Percentiles rank a stretch among this genome's conserved stretches.
These are phyloP conservation scores for Pleurotus ostreatus DNA, from an alignment of 768 basidiomycete species.

Conservation along the genomic window DNA sequence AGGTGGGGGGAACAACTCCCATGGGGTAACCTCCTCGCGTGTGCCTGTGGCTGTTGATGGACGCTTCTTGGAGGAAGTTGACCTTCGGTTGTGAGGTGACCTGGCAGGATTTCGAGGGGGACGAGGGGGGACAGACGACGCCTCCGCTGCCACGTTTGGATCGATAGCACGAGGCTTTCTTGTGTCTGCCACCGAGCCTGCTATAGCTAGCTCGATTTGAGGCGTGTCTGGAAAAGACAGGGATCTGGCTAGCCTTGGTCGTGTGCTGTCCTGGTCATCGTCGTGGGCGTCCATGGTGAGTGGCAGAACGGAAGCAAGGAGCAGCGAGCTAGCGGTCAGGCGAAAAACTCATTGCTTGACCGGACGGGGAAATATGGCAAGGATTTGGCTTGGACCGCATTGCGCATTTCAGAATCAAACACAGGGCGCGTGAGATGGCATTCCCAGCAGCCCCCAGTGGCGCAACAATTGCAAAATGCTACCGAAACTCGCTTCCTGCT, in stretches of 20 bases:
- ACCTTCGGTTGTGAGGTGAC: not conserved
- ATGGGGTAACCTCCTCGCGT: slow-evolving; percentile 34
- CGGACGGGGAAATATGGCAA: slow-evolving; percentile 1
- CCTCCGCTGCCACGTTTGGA: not conserved
- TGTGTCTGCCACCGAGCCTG: not conserved
- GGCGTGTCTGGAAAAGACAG: not conserved
- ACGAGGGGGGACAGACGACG: not conserved
- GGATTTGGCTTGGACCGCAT: slow-evolving; percentile 2
- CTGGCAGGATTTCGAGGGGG: not conserved
- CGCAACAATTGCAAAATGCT: not conserved
- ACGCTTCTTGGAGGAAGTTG: slow-evolving; percentile 7
- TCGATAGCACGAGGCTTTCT: not conserved
- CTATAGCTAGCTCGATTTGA: not conserved
- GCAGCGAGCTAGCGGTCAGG: not conserved
- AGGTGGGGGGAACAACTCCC: slow-evolving; percentile 29
- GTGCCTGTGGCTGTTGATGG: slow-evolving; percentile 25
- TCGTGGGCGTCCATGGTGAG: slow-evolving; percentile 3
- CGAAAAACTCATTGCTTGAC: not conserved
- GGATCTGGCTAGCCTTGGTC: slow-evolving; percentile 4
- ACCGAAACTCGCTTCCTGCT: not conserved
- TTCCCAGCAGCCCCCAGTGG: not conserved
- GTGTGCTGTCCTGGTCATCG: not conserved
- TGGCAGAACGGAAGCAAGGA: not conserved
- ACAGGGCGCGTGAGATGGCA: slow-evolving; percentile 4
- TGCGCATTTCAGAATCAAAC: slow-evolving; percentile 1